Evolutionary conservation across 1,139 yeast species (phyloP).

Genomic region (Pneumocystis canis): DNA sequence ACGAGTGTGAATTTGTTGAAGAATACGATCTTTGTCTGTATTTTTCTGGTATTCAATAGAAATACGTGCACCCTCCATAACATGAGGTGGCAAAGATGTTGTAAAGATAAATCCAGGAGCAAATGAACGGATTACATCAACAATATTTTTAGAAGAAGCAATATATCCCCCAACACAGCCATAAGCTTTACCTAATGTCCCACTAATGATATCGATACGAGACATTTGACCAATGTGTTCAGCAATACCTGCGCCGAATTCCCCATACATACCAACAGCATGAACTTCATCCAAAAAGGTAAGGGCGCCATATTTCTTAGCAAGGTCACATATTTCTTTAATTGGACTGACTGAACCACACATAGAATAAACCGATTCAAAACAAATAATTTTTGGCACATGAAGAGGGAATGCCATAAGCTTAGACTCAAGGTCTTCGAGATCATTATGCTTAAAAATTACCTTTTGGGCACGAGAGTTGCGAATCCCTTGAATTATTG

Average conservation of each 20-base stretch:
- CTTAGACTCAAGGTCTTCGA: constrained; percentile 62
- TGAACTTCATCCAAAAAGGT: constrained; percentile 97
- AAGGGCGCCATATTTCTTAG: constrained; percentile 92
- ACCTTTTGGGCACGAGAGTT: constrained; percentile 83
- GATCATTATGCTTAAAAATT: constrained; percentile 79
- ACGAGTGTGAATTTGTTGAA: constrained; percentile 73
- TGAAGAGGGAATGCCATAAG: constrained; percentile 68
- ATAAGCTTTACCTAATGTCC: constrained; percentile 91
- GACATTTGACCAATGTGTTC: constrained; percentile 88
- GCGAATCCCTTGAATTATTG: constrained; percentile 90
- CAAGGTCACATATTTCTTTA: constrained; percentile 81
- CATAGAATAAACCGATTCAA: constrained; percentile 95
- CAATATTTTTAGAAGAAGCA: constrained; percentile 68
- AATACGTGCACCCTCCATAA: constrained; percentile 87
- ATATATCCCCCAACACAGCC: constrained; percentile 97
- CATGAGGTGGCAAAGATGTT: constrained; percentile 90
- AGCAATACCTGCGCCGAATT: constrained; percentile 98
- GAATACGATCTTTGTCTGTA: constrained; percentile 61
- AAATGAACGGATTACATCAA: constrained; percentile 91
- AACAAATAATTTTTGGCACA: constrained; percentile 86
- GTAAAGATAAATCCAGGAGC: constrained; percentile 98
- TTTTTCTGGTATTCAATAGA: constrained; percentile 76
- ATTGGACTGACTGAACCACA: constrained; percentile 95
- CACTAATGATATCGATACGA: constrained; percentile 90
- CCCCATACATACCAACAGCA: constrained; percentile 98